Percentiles rank a stretch among this genome's conserved stretches.
Evolutionary conservation across 306 rosid species (phyloP).

Genomic region (Boehmeria nivea): DNA sequence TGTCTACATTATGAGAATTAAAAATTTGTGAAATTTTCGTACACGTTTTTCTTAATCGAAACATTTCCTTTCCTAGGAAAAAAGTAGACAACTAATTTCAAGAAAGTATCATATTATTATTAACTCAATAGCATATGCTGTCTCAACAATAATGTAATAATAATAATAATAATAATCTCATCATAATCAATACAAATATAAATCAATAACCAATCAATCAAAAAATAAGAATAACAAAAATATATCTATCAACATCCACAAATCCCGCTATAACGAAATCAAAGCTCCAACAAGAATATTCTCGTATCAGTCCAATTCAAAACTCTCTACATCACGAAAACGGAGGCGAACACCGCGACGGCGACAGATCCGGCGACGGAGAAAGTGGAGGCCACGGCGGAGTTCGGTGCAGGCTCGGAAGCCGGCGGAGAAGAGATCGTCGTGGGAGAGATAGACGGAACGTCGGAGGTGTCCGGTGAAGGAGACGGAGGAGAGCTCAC

Average conservation of each 20-base stretch:
- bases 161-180: no score
- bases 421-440: constrained; percentile 14
- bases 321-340: constrained; percentile 29
- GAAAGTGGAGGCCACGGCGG: constrained; percentile 12
- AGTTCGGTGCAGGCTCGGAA: constrained; percentile 13
- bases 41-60: no score
- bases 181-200: no score
- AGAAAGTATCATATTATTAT: no score
- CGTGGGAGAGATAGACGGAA: constrained; percentile 14
- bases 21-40: no score
- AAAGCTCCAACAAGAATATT: neutral
- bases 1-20: no score
- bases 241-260: neutral
- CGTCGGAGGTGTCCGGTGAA: neutral
- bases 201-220: no score
- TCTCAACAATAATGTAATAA: no score
- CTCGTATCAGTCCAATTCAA: neutral
- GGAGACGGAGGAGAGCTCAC: constrained; percentile 9
- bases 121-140: no score
- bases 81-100: no score
- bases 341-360: constrained; percentile 25
- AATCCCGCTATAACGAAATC: neutral
- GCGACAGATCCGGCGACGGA: constrained; percentile 28
- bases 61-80: no score
- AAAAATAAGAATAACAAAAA: neutral